These are phyloP conservation scores for Pelagomonas calceolata DNA, from an alignment of 108 stramenopile species.

Conservation along the genomic window DNA sequence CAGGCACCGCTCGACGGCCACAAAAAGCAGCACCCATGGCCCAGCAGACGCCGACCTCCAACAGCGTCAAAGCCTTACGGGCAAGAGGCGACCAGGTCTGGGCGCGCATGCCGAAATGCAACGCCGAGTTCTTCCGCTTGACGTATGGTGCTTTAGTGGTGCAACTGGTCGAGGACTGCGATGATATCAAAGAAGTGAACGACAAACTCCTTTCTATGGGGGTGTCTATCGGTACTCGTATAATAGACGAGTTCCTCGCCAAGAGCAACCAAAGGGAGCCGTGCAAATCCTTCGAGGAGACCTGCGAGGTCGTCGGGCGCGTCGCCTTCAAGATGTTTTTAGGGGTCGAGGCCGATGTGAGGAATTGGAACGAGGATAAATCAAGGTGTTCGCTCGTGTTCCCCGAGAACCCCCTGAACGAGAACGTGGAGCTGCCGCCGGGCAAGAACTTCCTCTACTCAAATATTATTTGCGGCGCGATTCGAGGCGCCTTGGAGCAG, in stretches of 20 bases:
- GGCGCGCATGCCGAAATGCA: conserved; percentile 69
- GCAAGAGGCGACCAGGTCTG: conserved; percentile 39
- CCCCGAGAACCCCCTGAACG: conserved; percentile 74
- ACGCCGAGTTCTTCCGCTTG: conserved; percentile 87
- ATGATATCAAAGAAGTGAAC: conserved; percentile 62
- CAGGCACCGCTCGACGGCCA: too few species aligned
- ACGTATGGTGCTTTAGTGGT: conserved; percentile 90
- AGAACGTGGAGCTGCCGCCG: conserved; percentile 85
- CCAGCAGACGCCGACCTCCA: too few species aligned
- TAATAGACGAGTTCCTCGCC: conserved; percentile 88
- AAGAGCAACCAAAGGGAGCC: too few species aligned
- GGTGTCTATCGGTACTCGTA: conserved; percentile 81
- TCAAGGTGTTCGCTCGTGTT: conserved; percentile 62
- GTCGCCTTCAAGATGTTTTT: conserved; percentile 94
- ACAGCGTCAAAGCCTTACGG: too few species aligned
- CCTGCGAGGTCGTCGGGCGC: conserved; percentile 75
- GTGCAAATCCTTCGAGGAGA: conserved; percentile 57
- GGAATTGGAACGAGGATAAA: conserved; percentile 49
- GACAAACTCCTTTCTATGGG: conserved; percentile 83
- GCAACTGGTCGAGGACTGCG: conserved; percentile 74
- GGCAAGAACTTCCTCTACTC: conserved; percentile 59
- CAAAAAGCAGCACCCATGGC: too few species aligned
- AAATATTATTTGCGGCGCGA: conserved; percentile 78
- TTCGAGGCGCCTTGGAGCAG: conserved; percentile 85
- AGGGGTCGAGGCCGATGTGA: conserved; percentile 68